Conservation (phyloP, 2,329 filamentous ascomycete species). For the Colletotrichum gloeosporioides region DNA sequence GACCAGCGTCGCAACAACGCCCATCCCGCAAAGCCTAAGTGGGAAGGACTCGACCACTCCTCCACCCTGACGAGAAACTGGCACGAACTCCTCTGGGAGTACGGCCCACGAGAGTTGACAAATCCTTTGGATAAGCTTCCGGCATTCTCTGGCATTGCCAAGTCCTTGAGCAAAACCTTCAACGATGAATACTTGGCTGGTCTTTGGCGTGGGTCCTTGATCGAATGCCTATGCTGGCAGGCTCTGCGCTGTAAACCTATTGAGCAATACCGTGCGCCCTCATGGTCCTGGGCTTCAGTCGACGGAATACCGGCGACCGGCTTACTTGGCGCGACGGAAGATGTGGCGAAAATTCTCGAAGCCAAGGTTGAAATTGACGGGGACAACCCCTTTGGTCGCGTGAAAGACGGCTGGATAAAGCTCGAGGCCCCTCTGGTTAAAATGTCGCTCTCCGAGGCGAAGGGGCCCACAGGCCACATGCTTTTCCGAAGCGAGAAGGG, state of each 20-base stretch:
- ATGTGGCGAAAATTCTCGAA: background rate
- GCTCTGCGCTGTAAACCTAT: background rate
- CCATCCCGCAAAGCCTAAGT: background rate
- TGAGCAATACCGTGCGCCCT: constrained; percentile 7
- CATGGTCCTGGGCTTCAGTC: constrained; percentile 15
- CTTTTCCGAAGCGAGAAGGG: background rate
- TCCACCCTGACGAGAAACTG: background rate
- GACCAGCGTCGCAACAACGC: background rate
- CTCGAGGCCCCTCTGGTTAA: constrained; percentile 6
- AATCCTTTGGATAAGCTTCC: constrained; percentile 29
- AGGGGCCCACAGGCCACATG: background rate
- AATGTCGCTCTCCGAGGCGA: background rate
- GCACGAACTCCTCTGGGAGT: background rate
- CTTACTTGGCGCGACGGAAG: background rate
- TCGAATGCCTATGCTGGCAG: constrained; percentile 6
- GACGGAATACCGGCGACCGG: background rate
- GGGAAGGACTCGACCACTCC: background rate
- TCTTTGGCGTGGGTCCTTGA: constrained; percentile 26
- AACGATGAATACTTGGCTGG: constrained; percentile 31
- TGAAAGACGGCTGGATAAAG: constrained; percentile 10
- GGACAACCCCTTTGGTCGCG: constrained; percentile 12
- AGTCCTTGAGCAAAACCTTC: constrained; percentile 24
- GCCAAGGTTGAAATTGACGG: constrained; percentile 6
- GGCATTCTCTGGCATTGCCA: constrained; percentile 33
- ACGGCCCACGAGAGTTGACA: constrained; percentile 20